Evolutionary conservation across 257 asterid species (phyloP), one percentile per base, ranked within the genome.

Genomic region (Lantana camara): DNA sequence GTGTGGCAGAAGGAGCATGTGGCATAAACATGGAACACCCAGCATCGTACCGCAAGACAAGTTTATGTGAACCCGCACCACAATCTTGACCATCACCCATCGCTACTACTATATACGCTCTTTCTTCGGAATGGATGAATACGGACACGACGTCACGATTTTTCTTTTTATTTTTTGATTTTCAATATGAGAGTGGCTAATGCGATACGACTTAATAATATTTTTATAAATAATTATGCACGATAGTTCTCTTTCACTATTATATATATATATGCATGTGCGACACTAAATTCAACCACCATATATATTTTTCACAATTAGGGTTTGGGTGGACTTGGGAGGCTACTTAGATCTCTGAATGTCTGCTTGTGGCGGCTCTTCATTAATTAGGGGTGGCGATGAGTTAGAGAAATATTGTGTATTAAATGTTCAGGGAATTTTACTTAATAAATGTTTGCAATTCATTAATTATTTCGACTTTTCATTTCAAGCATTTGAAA

Each of bases 1-100:
- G 82, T 70, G 73, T 69, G 37, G 78, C 83, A 77, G 79, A 58
- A 41, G 61, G 37, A 71, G 82, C 90, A 85, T 80, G 89, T 87
- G 95, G 61, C 52, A 47, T 60, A 45, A 60, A 68, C 80, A 78
- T 50, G 80, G 72, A 59, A 10, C 32, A 27, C 32, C 61, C 76
- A 67, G 67, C 84, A 74, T 32, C 48, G 65, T 23, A 68, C 78
- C 91, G 83, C 32, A 72, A 85, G 86, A 82, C 88, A 82, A 77
- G 86, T 70, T 58, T 50, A 60, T 75, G 74, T 84, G 84, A 65
- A 41, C 55, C 29, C 72, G 79, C 78, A 77, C 79, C 82, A 75
- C 67, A 61, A 42, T 79, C 75, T 79, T 77, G 77, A 82, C 89
- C 77, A 69, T 64, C 41, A 5, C 16, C 20, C 0, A n/a, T n/a